phyloP scores from a whole-genome alignment of 1,284 basidiomycete species.

The Puccinia triticina region DNA sequence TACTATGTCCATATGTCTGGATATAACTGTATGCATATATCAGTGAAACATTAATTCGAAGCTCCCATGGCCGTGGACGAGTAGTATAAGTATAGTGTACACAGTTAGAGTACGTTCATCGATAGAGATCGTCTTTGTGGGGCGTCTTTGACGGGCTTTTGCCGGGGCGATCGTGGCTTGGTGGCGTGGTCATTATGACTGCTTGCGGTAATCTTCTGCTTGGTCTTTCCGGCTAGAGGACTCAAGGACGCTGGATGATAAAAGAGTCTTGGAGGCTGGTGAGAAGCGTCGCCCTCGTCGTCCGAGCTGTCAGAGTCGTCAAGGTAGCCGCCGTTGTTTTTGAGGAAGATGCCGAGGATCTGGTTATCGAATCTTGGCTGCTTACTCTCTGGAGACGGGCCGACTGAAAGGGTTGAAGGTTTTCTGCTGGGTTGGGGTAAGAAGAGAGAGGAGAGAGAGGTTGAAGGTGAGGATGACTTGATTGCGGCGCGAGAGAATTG shows the following conservation, averaged over 20 bases:
- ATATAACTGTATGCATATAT: too few species aligned
- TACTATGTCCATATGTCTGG: too few species aligned
- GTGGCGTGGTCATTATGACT: neutral
- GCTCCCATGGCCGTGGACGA: neutral
- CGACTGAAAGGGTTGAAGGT: neutral
- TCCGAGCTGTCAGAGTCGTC: slow-evolving; percentile 29
- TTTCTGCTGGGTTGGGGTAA: neutral
- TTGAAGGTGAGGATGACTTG: neutral
- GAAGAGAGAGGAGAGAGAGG: neutral
- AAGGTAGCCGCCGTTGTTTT: slow-evolving; percentile 40
- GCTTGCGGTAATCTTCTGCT: neutral
- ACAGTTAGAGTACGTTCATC: neutral
- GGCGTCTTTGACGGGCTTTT: neutral
- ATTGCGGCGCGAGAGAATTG: neutral
- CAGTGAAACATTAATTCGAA: too few species aligned
- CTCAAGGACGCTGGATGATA: neutral
- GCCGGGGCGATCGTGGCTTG: neutral
- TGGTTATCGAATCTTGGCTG: neutral
- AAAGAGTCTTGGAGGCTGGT: neutral
- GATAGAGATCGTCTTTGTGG: neutral
- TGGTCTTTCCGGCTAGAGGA: neutral
- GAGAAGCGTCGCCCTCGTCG: neutral
- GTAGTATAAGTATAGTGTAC: neutral
- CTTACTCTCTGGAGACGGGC: neutral
- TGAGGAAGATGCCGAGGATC: slow-evolving; percentile 31